Evolutionary conservation across 2,329 filamentous ascomycete genomes (phyloP), one percentile per base, ranked within the genome.

Genomic region (Penicillium oxalicum): DNA sequence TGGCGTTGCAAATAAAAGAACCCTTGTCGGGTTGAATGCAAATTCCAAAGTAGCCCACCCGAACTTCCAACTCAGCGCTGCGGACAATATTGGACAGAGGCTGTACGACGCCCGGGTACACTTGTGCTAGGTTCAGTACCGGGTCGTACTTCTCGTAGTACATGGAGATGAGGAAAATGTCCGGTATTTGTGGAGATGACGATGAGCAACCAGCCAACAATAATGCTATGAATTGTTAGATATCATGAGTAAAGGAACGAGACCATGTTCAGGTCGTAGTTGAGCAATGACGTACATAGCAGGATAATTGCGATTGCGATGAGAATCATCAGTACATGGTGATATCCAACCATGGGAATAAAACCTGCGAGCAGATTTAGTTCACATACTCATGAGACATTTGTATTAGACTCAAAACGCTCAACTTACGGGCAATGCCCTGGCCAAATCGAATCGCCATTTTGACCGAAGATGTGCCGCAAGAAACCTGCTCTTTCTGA

Each of bases 11-110:
- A 50, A 97, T 81, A 81, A 89, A 98, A 24, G 85, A 83, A 57
- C 91, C 91, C 51, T 87, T 87, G 66, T 95, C 89, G 1, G 88
- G 84, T 71, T 90, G 93, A 69, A 97, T 83, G 73, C 93, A 98
- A 69, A 98, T 95, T 60, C 93, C 93, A 64, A 98, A 98, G 76
- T 95, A 98, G 57, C 93, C 93, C 28, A 98, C 93, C 49, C 93
- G 85, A 26, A 93, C 90, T 69, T 95, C 89, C 42, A 98, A 77
- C 51, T 82, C 80, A 9, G 93, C 91, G 59, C 81, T 77, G 45
- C 89, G 88, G 49, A 94, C 91, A 54, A 98, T 94, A 72, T 93
- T 94, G 53, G 84, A 80, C 60, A 97, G 93, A 49, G 90, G 88
- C 12, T 83, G 82, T 54, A 88, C 86, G 51, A 93, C 86, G 50